Base-by-base conservation (phyloP, 2,329 filamentous ascomycete species). In the Teratosphaeria pseudoeucalypti region DNA sequence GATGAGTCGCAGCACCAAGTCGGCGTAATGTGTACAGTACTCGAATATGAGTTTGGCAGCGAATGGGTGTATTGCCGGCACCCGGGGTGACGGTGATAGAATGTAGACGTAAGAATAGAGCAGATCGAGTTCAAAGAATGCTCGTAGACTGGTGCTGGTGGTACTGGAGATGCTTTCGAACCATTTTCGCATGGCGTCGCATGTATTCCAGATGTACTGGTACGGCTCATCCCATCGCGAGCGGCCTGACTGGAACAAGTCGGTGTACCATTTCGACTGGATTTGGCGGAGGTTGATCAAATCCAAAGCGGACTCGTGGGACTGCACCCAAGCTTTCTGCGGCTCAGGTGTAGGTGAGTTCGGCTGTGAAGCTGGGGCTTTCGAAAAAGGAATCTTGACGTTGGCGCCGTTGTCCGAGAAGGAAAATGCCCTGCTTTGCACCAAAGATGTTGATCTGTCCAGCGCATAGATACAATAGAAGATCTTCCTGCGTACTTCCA, bases 101-200 rank as follows among this genome's bases (percentile, higher is more conserved):
- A 92, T 89, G 72, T 96, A 90, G 27, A 96, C 87, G 67, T 90
- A 94, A 69, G 90, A 95, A 76, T 96, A 97, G 54, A 92, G 82
- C 52, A 95, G 76, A 71, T 99, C 94, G 16, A 96, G 83, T 63
- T 94, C 88, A 69, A 96, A 95, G 64, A 92, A 84, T 55, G 88
- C 82, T 47, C 85, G 82, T 63, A 92, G 86, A 29, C 83, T 81
- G 0, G 81, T 76, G 0, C 87, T 81, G 0, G 89, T 80, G 2
- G 80, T 82, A 43, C 79, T 76, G 0, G 90, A 88, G 12, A 95
- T 81, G n/a, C 83, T 82, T 39, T 90, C 84, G 61, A 86, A 87
- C 92, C 92, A 97, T 68, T 85, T 83, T 58, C 81, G 85, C 86
- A 90, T 91, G 47, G 88, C 82, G 54, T 85, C 79, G 67, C 88